Percentiles rank a stretch among this genome's conserved stretches.
Evolutionary conservation across 306 rosid species (phyloP).

Genomic region (Malus domestica): ASM211411v1 NC_041802.1:30338501-30339000

Average conservation of each 20-base stretch:
- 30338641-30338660: background rate
- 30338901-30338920: background rate
- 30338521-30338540: background rate
- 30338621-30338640: background rate
- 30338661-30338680: background rate
- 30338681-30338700: constrained; percentile 27
- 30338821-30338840: background rate
- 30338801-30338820: background rate
- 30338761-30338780: background rate
- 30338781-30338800: background rate
- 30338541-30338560: background rate
- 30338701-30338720: background rate
- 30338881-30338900: background rate
- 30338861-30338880: background rate
- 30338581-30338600: background rate
- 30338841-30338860: background rate
- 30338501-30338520: background rate
- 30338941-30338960: background rate
- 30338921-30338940: background rate
- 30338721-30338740: background rate
- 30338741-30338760: constrained; percentile 5
- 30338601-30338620: background rate
- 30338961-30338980: background rate
- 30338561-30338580: background rate
- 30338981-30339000: background rate